Percentiles rank a stretch among this genome's conserved stretches.
phyloP scores from a whole-genome alignment of 192 early-diverging fungal species.

The Gigaspora rosea region DNA sequence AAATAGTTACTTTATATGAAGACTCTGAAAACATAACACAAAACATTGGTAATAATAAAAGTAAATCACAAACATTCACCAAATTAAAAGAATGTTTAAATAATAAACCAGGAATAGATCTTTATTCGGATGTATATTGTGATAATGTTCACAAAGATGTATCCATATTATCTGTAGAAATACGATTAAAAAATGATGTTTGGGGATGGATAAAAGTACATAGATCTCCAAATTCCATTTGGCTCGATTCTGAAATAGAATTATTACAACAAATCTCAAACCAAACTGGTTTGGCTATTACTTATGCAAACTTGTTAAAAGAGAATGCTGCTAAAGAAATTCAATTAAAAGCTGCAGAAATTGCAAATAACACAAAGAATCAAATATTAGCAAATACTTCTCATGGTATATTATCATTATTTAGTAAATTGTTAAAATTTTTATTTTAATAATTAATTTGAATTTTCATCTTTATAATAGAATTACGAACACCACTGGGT shows the following conservation, averaged over 20 bases:
- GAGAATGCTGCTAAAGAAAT: constrained; percentile 42
- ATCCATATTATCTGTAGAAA: no score
- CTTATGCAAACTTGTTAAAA: constrained; percentile 41
- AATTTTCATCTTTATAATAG: constrained; percentile 7
- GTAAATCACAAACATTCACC: background rate
- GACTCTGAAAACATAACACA: background rate
- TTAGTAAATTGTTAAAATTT: background rate
- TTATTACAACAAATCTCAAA: constrained; percentile 30
- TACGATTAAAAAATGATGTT: no score
- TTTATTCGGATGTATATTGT: background rate
- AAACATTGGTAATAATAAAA: background rate
- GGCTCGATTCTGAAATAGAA: no score
- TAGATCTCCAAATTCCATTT: no score
- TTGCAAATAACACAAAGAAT: constrained; percentile 44
- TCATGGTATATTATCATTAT: constrained; percentile 34
- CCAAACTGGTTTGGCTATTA: constrained; percentile 47
- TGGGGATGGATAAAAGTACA: no score
- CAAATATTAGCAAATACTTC: constrained; percentile 23
- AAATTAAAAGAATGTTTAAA: background rate
- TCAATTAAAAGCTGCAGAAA: constrained; percentile 46
- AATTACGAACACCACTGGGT: constrained; percentile 40
- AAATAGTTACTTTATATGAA: constrained; percentile 10
- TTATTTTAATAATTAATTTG: background rate
- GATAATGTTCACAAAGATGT: no score
- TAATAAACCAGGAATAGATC: background rate